Conservation (phyloP, 805 yeast species). For the Candida anglica region DNA sequence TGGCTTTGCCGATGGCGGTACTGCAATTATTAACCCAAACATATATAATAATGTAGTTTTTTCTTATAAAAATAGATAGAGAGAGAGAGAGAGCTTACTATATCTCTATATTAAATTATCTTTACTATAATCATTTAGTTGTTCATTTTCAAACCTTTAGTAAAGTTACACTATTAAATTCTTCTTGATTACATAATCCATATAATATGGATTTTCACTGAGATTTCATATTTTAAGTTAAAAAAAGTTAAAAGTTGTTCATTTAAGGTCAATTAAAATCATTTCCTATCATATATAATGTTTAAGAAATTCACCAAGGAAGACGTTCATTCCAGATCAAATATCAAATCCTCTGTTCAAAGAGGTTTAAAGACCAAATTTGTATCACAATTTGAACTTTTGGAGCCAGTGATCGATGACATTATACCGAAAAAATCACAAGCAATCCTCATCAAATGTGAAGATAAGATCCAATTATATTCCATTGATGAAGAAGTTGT, state of each 20-base stretch:
- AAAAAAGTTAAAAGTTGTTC: too few relatives aligned
- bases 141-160: neutral
- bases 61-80: too few relatives aligned
- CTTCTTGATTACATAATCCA: too few relatives aligned
- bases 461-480: slow-evolving; percentile 80
- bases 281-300: slow-evolving; percentile 30
- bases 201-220: too few relatives aligned
- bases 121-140: neutral
- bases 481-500: slow-evolving; percentile 69
- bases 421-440: slow-evolving; percentile 87
- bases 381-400: slow-evolving; percentile 65
- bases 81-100: too few relatives aligned
- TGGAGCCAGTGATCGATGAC: slow-evolving; percentile 75
- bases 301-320: slow-evolving; percentile 71
- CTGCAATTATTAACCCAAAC: slow-evolving; percentile 45
- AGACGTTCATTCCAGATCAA: slow-evolving; percentile 85
- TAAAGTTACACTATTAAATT: too few relatives aligned
- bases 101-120: too few relatives aligned
- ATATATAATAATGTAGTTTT: too few relatives aligned
- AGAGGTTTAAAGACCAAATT: slow-evolving; percentile 77
- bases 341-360: slow-evolving; percentile 91
- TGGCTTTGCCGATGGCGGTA: slow-evolving; percentile 34
- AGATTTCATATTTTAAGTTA: too few relatives aligned
- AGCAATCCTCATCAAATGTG: slow-evolving; percentile 77
- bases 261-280: neutral